phyloP scores from a whole-genome alignment of 164 flowering plant genomes.

The Paratinospora sagittata region DNA sequence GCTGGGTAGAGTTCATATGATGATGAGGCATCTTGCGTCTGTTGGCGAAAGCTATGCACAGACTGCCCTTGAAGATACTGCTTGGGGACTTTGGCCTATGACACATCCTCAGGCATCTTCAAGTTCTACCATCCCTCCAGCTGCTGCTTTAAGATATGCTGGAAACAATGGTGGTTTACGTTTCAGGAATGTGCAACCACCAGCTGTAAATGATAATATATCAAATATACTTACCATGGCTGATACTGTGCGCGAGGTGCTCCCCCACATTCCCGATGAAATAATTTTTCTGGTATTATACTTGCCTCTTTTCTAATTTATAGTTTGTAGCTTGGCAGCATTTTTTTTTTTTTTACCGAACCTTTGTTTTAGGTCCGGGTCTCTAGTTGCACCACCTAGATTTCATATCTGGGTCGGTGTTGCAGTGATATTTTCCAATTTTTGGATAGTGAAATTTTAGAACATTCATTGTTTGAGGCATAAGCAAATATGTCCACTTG shows the following conservation, averaged over 20 bases:
- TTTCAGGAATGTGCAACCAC: slow-evolving; percentile 41
- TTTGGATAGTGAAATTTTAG: not conserved
- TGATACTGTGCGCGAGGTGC: slow-evolving; percentile 86
- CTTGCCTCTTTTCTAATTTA: not conserved
- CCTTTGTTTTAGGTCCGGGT: too few species aligned
- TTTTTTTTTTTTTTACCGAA: too few species aligned
- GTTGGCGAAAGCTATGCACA: slow-evolving; percentile 95
- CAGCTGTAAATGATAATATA: slow-evolving; percentile 41
- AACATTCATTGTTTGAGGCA: not conserved
- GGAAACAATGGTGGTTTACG: slow-evolving; percentile 43
- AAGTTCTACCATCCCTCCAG: slow-evolving; percentile 38
- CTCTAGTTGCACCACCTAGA: too few species aligned
- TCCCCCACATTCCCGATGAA: slow-evolving; percentile 93
- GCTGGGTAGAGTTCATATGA: slow-evolving; percentile 81
- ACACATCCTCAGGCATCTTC: slow-evolving; percentile 57
- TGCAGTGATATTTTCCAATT: not conserved
- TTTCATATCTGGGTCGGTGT: not conserved
- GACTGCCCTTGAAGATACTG: slow-evolving; percentile 70
- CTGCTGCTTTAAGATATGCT: slow-evolving; percentile 33
- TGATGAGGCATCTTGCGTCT: slow-evolving; percentile 98
- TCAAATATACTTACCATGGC: slow-evolving; percentile 84
- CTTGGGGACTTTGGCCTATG: slow-evolving; percentile 86
- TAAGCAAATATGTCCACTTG: not conserved
- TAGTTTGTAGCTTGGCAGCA: not conserved
- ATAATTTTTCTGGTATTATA: slow-evolving; percentile 73